phyloP scores from a whole-genome alignment of 768 basidiomycete genomes.

The Mycena belliarum region DNA sequence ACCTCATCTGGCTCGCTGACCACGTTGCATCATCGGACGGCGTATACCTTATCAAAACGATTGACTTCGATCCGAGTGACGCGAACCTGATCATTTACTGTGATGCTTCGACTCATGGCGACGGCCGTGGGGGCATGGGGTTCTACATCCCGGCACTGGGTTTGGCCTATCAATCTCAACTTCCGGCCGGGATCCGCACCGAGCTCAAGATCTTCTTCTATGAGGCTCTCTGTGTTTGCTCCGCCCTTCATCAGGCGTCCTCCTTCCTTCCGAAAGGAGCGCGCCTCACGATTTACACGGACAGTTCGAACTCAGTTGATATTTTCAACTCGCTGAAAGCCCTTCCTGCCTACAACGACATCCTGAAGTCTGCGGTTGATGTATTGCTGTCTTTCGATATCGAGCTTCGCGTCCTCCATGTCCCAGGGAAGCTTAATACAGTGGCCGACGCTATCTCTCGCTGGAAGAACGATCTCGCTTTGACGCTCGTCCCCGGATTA shows the following conservation, averaged over 20 bases:
- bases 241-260: no score
- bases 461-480: conserved; percentile 8
- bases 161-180: conserved; percentile 16
- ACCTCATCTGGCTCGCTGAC: conserved; percentile 31
- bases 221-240: conserved; percentile 27
- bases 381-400: background rate
- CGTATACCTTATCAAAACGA: conserved; percentile 23
- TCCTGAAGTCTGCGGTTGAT: conserved; percentile 21
- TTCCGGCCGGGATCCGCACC: background rate
- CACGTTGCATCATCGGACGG: conserved; percentile 25
- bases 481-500: no score
- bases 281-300: no score
- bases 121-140: conserved; percentile 22
- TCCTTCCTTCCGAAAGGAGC: no score
- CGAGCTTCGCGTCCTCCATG: conserved; percentile 27
- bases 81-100: conserved; percentile 22
- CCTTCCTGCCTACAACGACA: conserved; percentile 24
- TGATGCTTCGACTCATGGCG: no score
- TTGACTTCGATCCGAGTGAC: conserved; percentile 14
- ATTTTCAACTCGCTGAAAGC: no score
- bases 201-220: conserved; percentile 28
- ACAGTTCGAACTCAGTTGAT: no score
- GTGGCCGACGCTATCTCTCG: conserved; percentile 33
- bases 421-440: conserved; percentile 23
- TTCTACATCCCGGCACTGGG: conserved; percentile 23